Evolutionary conservation across 148 eudicot species (phyloP).

Genomic region (Chenopodium suecicum): DNA sequence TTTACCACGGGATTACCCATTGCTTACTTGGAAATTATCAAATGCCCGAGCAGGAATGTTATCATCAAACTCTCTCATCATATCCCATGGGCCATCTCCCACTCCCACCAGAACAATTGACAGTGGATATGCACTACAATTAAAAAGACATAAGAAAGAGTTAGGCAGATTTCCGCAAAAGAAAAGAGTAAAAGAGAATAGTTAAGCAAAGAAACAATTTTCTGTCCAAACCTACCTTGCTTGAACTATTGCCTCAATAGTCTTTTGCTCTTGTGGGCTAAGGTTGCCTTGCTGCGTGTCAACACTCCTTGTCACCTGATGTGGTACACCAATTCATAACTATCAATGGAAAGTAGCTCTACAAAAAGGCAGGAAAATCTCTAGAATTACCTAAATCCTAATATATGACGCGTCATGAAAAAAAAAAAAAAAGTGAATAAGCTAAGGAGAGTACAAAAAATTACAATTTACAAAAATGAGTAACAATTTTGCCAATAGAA

Average conservation of each 20-base stretch:
- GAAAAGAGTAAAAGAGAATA: not conserved
- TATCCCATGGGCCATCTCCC: constrained; percentile 99
- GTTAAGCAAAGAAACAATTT: not conserved
- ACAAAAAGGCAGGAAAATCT: not conserved
- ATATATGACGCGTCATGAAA: not conserved
- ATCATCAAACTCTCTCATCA: constrained; percentile 97
- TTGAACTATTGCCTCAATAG: constrained; percentile 87
- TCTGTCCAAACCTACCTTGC: constrained; percentile 55
- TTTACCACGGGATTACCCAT: constrained; percentile 12
- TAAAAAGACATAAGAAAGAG: not conserved
- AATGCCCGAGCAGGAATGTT: constrained; percentile 93
- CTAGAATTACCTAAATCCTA: not conserved
- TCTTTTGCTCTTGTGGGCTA: constrained; percentile 90
- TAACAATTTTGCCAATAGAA: not conserved
- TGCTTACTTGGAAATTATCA: constrained; percentile 91
- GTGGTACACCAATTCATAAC: not conserved
- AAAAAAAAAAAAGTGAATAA: not conserved
- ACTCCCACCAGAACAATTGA: constrained; percentile 96
- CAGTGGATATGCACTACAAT: constrained; percentile 77
- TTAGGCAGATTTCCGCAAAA: not conserved
- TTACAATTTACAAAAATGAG: not conserved
- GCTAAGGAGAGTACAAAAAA: not conserved
- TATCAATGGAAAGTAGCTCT: not conserved
- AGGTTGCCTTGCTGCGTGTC: constrained; percentile 76
- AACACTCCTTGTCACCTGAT: constrained; percentile 94